Evolutionary conservation across 1,139 yeast species (phyloP), one percentile per base, ranked within the genome.

Genomic region (Debaryomyces psychrophilus): DNA sequence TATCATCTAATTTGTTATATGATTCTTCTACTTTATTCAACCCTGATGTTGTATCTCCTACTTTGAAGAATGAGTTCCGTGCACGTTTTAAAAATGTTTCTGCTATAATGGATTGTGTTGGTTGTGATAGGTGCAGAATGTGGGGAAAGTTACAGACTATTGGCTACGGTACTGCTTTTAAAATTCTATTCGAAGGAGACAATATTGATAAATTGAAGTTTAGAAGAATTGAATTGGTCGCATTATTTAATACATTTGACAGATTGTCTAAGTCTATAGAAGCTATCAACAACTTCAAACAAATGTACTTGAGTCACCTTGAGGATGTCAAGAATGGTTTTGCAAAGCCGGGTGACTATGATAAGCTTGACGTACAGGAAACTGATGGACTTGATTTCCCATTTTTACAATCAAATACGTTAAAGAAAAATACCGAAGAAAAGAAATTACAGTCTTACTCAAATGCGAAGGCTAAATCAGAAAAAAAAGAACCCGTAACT

Each of bases 131-230:
- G 63, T 93, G 99, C 66, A 81, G 98, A 61, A 75, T 95, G 69
- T 93, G 99, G 99, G 99, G 99, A 14, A 93, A 95, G 67, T 80
- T 93, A 23, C 99, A 93, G 71, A 90, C 96, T 1, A 90, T 95
- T 17, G 99, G 99, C 22, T 93, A 93, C 64, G 99, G 98, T 20
- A 93, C 99, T 15, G 96, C 97, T 1, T 77, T 95, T 61, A 93
- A 93, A 67, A 79, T 92, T 22, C 71, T 93, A 50, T 90, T 93
- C 62, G 99, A 93, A 64, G 58, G 62, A 44, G 79, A 87, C 49
- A 61, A 59, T 39, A 71, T 72, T 41, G 70, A 67, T 38, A 68
- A 73, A 34, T 63, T 73, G 50, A 71, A 74, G 47, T 78, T 90
- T 59, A 82, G 92, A 44, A 84, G 95, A 57, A 83, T 89, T 50